Evolutionary conservation across 257 asterid genomes (phyloP).

Genomic region (Oldenlandia corymbosa): DNA sequence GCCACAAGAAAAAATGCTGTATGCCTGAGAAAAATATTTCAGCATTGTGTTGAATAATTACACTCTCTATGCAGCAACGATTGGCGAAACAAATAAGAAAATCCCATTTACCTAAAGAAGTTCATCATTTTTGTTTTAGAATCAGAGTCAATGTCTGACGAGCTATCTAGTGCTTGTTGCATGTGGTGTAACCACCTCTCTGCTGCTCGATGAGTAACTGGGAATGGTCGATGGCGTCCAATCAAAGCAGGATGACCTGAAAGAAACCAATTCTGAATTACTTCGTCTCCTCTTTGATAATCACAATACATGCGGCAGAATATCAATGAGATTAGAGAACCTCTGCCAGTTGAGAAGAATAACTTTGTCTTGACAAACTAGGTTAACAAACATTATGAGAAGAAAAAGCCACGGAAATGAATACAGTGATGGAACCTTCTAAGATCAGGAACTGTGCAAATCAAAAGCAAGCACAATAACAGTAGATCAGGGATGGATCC

Average conservation of each 20-base stretch:
- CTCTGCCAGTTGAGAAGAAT: not conserved
- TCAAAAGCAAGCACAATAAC: not conserved
- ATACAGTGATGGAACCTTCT: too few species aligned
- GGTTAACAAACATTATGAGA: not conserved
- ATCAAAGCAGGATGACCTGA: constrained; percentile 96
- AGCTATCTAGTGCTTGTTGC: constrained; percentile 72
- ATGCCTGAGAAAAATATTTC: constrained; percentile 43
- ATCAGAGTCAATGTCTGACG: constrained; percentile 33
- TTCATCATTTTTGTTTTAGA: constrained; percentile 78
- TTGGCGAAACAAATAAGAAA: not conserved
- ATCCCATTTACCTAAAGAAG: constrained; percentile 58
- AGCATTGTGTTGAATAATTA: not conserved
- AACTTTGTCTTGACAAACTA: too few species aligned
- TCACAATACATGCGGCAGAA: too few species aligned
- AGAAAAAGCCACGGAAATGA: not conserved
- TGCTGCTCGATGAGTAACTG: constrained; percentile 85
- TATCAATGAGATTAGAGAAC: not conserved
- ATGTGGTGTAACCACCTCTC: constrained; percentile 96
- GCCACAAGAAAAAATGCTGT: constrained; percentile 96
- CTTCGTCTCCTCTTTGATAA: not conserved
- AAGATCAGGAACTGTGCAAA: too few species aligned
- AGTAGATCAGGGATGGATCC: too few species aligned
- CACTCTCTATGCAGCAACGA: not conserved
- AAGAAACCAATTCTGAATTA: not conserved
- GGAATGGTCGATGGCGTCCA: constrained; percentile 94